A percentile compares a stretch with the other conserved stretches of the same genome.
Conservation (phyloP, 805 yeast genomes). For the Yueomyces sinensis region DNA sequence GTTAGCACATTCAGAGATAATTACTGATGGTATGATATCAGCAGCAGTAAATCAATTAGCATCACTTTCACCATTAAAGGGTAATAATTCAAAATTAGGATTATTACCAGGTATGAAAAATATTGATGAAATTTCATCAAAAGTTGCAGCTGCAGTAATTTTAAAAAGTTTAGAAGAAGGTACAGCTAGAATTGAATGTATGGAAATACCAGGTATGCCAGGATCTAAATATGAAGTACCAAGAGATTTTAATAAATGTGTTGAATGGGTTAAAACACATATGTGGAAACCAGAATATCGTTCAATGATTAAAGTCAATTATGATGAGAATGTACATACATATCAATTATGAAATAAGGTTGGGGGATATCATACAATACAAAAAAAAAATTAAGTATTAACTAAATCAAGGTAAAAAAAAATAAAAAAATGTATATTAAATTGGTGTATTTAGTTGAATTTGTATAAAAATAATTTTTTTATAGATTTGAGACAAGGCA, state of each 20-base stretch:
- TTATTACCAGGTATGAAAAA: conserved; percentile 80
- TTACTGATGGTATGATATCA: conserved; percentile 83
- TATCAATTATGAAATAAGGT: too few species aligned
- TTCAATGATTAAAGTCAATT: conserved; percentile 72
- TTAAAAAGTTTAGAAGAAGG: conserved; percentile 82
- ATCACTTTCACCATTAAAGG: conserved; percentile 56
- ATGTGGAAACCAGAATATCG: conserved; percentile 95
- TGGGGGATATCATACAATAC: too few species aligned
- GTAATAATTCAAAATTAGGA: conserved; percentile 31
- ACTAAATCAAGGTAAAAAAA: too few species aligned
- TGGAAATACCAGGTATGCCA: conserved; percentile 37
- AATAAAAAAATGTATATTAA: too few species aligned
- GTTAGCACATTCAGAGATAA: conserved; percentile 65
- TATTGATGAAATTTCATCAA: conserved; percentile 77
- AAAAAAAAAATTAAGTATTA: too few species aligned
- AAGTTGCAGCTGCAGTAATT: conserved; percentile 89
- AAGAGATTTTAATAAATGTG: conserved; percentile 64
- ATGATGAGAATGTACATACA: conserved; percentile 16
- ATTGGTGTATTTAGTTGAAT: too few species aligned
- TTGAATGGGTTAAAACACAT: conserved; percentile 80
- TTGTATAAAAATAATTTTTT: too few species aligned
- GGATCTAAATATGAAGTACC: conserved; percentile 62
- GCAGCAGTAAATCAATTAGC: conserved; percentile 95
- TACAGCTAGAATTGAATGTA: conserved; percentile 59
- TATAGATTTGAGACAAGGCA: too few species aligned